Conservation (phyloP, 768 basidiomycete genomes). For the Suillus decipiens region DNA sequence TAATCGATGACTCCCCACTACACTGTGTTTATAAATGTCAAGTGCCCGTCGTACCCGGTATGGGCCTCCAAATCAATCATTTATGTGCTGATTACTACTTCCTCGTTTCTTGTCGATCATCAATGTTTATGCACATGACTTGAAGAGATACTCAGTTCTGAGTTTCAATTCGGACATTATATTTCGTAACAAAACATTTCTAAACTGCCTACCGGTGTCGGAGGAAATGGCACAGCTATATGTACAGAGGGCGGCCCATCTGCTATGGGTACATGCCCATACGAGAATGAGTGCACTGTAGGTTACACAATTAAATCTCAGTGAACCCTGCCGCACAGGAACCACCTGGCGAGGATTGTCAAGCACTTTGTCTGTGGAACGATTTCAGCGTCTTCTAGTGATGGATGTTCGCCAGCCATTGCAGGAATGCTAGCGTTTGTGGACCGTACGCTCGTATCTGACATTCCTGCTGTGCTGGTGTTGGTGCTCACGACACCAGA, state of each 20-base stretch:
- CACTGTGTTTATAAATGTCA: no score
- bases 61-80: no score
- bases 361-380: background rate
- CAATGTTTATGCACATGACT: no score
- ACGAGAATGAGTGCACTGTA: background rate
- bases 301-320: background rate
- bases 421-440: background rate
- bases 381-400: background rate
- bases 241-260: background rate
- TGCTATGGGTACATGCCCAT: background rate
- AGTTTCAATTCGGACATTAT: no score
- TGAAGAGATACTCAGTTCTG: no score
- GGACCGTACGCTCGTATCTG: background rate
- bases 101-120: no score
- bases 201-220: no score
- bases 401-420: background rate
- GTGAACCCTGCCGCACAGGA: background rate
- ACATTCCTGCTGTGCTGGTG: background rate
- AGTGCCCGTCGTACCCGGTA: no score
- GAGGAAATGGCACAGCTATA: background rate
- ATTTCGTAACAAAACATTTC: no score
- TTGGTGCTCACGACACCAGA: background rate
- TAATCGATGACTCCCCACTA: no score
- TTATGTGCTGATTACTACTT: no score
- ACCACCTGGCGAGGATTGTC: background rate